Percentiles rank a stretch among this genome's conserved stretches.
Conservation (phyloP, 352 stramenopile genomes). For the Albugo laibachii region DNA sequence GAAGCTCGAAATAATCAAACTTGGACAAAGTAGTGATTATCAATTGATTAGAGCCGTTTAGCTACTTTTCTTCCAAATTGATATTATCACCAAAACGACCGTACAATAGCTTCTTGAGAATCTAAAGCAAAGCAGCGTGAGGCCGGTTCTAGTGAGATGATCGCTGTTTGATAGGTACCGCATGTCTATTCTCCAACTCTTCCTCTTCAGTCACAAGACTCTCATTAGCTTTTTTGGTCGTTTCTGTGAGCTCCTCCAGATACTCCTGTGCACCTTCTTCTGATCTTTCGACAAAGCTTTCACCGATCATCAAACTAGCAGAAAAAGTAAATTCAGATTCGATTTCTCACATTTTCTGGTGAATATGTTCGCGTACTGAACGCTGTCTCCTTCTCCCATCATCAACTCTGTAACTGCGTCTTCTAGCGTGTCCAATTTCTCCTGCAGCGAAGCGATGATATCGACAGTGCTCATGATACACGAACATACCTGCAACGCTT, state of each 20-base stretch:
- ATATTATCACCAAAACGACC: constrained; percentile 91
- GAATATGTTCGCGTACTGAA: constrained; percentile 21
- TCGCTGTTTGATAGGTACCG: constrained; percentile 19
- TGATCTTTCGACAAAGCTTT: constrained; percentile 88
- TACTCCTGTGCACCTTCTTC: constrained; percentile 91
- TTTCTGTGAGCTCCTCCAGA: constrained; percentile 80
- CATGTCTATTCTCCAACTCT: constrained; percentile 79
- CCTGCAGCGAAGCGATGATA: constrained; percentile 19
- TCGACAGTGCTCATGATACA: not conserved
- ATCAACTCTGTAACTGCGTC: constrained; percentile 96
- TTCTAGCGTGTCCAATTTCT: constrained; percentile 89
- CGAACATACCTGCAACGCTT: constrained; percentile 63
- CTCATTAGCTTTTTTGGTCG: constrained; percentile 57
- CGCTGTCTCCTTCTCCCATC: constrained; percentile 83
- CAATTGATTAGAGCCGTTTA: too few species aligned
- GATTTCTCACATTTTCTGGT: not conserved
- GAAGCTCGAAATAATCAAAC: constrained; percentile 26
- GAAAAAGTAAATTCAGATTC: not conserved
- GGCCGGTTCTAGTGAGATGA: constrained; percentile 8
- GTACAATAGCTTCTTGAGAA: constrained; percentile 91
- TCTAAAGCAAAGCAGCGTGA: constrained; percentile 9
- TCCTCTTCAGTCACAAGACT: constrained; percentile 70
- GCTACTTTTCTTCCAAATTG: constrained; percentile 88
- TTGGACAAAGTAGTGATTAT: constrained; percentile 9
- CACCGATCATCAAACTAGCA: constrained; percentile 81